A percentile compares a stretch with the other conserved stretches of the same genome.
Evolutionary conservation across 306 rosid species (phyloP).

Genomic region (Geum urbanum): DNA sequence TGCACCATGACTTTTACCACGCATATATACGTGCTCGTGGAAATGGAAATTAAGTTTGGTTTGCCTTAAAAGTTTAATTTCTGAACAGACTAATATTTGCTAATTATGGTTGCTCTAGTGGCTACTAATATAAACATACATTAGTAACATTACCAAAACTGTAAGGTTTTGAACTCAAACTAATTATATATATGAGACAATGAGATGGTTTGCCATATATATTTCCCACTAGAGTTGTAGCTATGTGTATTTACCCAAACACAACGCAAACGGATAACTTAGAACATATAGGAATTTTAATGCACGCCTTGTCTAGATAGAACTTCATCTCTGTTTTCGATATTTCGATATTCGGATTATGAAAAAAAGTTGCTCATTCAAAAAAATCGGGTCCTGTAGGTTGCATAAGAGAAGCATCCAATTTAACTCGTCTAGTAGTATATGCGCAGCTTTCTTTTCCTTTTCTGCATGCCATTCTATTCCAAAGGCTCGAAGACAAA

Average conservation of each 20-base stretch:
- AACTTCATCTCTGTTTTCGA: neutral
- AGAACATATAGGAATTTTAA: neutral
- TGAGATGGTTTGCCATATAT: neutral
- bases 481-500: slow-evolving; percentile 69
- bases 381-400: neutral
- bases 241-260: slow-evolving; percentile 6
- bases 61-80: too few relatives aligned
- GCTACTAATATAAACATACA: too few relatives aligned
- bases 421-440: slow-evolving; percentile 40
- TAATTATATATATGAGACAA: neutral
- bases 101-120: too few relatives aligned
- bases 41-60: too few relatives aligned
- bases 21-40: too few relatives aligned
- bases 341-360: neutral
- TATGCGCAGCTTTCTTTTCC: slow-evolving; percentile 60
- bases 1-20: too few relatives aligned
- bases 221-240: neutral
- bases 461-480: slow-evolving; percentile 61
- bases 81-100: too few relatives aligned
- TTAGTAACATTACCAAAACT: too few relatives aligned
- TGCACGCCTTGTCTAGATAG: slow-evolving; percentile 8
- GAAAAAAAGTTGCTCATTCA: neutral
- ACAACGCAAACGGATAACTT: slow-evolving; percentile 1
- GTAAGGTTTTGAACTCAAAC: neutral
- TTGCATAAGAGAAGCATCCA: slow-evolving; percentile 25